phyloP scores from a whole-genome alignment of 1,284 basidiomycete genomes.

The Cerioporus squamosus region DNA sequence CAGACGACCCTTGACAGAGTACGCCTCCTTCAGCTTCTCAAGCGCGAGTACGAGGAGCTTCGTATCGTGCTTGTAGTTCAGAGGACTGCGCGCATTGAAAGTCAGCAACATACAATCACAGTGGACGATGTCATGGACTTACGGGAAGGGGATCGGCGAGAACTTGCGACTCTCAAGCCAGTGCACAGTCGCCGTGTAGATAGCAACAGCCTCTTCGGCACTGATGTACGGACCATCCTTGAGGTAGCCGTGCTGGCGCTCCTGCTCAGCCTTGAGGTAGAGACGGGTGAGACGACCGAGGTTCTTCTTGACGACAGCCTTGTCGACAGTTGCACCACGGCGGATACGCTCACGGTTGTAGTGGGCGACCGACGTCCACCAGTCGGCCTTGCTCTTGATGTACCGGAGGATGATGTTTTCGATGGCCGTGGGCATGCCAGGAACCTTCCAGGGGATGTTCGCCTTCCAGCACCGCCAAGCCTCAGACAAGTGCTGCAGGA shows the following conservation, averaged over 20 bases:
- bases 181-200: constrained; percentile 96
- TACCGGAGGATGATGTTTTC: constrained; percentile 99
- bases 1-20: constrained; percentile 95
- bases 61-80: constrained; percentile 98
- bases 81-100: constrained; percentile 55
- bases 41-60: constrained; percentile 93
- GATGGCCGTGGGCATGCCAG: constrained; percentile 97
- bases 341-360: constrained; percentile 95
- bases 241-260: constrained; percentile 94
- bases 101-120: constrained; percentile 9
- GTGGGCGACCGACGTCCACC: constrained; percentile 97
- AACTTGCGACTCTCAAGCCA: constrained; percentile 98
- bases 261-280: constrained; percentile 97
- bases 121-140: constrained; percentile 30
- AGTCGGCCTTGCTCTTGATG: constrained; percentile 99
- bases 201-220: constrained; percentile 95
- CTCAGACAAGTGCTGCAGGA: constrained; percentile 96
- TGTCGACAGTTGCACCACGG: constrained; percentile 98
- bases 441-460: constrained; percentile 98
- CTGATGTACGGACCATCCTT: constrained; percentile 98
- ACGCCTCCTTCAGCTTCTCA: constrained; percentile 97
- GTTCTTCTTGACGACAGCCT: constrained; percentile 98
- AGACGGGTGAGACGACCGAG: constrained; percentile 88
- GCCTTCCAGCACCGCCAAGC: constrained; percentile 99
- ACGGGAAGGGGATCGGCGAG: constrained; percentile 97